Base-by-base conservation (phyloP, 163 green algal species). In the Coccomyxa subellipsoidea region DNA sequence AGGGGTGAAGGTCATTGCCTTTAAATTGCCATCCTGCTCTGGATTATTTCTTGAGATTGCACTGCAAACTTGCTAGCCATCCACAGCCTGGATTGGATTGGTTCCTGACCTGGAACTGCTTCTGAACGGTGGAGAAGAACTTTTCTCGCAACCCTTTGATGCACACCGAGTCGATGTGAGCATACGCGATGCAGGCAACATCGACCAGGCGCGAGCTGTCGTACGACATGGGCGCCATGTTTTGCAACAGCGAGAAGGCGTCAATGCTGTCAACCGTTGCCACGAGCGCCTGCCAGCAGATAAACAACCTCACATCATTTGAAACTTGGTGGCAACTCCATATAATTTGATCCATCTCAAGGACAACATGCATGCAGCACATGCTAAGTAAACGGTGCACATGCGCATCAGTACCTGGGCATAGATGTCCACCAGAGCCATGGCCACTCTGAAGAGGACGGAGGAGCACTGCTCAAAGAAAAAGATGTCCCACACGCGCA, bases 401-500 rank as follows among this genome's bases (percentile, higher is more conserved):
- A 18, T 73, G 66, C 21, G 21, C 66, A n/a, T 73, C 29, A 34
- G 27, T n/a, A 86, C 87, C 88, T 88, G 83, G 21, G 83, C 79
- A 82, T 95, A 96, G 23, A 95, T 93, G 78, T 96, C 91, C 27
- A 98, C 84, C 9, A 97, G 86, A 5, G 93, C 91, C n/a, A 98
- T 86, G 0, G 86, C 89, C 21, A 92, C 88, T 72, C 91, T 85
- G 80, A 98, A 96, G 27, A 98, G 90, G 36, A 95, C 86, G 8
- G 87, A 87, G 53, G 88, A 72, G 53, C 81, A 91, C n/a, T 84
- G 81, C 82, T 98, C 88, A 73, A 95, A 95, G 80, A 99, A 94
- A 32, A 97, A 84, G 66, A 96, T 81, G 89, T 99, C 96, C 96
- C 96, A 99, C 35, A 98, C 89, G 0, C 96, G 89, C 85, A 98